A percentile compares a stretch with the other conserved stretches of the same genome.
These are phyloP conservation scores for Oxalis stricta DNA, from an alignment of 441 rosid genomes.

Conservation along the genomic window DNA sequence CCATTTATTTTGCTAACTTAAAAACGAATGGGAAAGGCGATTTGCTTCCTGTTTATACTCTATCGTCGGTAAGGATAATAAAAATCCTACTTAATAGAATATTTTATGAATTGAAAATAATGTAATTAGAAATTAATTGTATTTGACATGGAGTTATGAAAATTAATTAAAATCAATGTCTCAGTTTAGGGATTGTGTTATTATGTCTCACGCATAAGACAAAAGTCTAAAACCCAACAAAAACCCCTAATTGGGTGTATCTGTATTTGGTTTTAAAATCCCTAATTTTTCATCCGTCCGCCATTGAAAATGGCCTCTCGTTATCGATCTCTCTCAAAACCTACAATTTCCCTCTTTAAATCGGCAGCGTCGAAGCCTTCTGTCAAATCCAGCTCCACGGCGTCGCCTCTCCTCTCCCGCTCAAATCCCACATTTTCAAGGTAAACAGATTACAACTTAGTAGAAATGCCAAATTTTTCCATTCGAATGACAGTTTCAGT, in stretches of 20 bases:
- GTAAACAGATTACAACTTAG: conserved; percentile 13
- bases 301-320: conserved; percentile 52
- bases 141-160: too few species aligned
- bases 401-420: conserved; percentile 27
- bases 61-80: too few species aligned
- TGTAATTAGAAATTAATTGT: too few species aligned
- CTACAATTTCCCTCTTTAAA: conserved; percentile 38
- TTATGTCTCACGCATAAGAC: too few species aligned
- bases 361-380: conserved; percentile 40
- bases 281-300: conserved; percentile 3
- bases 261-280: neutral
- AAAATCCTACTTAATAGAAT: too few species aligned
- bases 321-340: conserved; percentile 50
- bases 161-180: too few species aligned
- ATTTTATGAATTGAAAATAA: too few species aligned
- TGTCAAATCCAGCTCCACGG: conserved; percentile 21
- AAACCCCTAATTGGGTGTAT: neutral
- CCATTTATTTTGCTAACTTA: too few species aligned
- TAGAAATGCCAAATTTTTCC: too few species aligned
- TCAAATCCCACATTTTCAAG: conserved; percentile 40
- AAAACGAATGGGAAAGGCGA: too few species aligned
- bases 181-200: too few species aligned
- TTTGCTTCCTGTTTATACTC: too few species aligned
- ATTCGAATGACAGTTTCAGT: neutral
- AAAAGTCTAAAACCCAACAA: conserved; percentile 7